Evolutionary conservation across 768 basidiomycete species (phyloP), one percentile per base, ranked within the genome.

Genomic region (Tylopilus subfusipes): DNA sequence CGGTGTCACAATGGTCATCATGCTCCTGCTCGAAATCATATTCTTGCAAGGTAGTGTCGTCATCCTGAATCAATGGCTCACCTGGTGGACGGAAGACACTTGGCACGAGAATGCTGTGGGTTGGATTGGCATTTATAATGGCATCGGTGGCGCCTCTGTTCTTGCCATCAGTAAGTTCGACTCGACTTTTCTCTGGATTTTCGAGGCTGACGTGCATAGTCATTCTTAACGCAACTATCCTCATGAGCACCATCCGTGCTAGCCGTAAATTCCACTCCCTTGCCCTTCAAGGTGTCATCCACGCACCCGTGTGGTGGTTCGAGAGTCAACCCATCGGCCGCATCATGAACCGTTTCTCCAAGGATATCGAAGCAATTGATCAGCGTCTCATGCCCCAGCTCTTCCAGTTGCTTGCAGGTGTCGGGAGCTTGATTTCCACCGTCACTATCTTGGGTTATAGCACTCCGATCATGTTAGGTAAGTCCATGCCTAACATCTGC

Each of bases 261-360:
- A 64, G 68, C 50, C 63, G 66, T 40, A 57, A 52, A 30, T 55
- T 69, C 58, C 62, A 72, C 40, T 64, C 61, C 42, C 58, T 44
- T 18, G 57, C 58, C 4, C 61, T 67, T 30, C 42, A 43, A 13
- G 66, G 66, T 42, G 66, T 67, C 48, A 48, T 67, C 29, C 25
- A 56, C 33, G 63, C 66, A 45, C 66, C 66, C 31, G 55, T 67
- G 39, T 67, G 66, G 66, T 67, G 66, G 66, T 67, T 67, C 54
- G 66, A 67, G 52, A 58, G 66, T 53, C 66, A 67, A 49, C 74
- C 73, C 11, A 72, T 72, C 36, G 80, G 79, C 1, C 73, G 76
- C 1, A 73, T 81, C 53, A 72, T 77, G 60, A 80, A 79, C 58
- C 71, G 80, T 11, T 74, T 82, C 52, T 75, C 75, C 36, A 75